These are phyloP conservation scores for Pisolithus thermaeus DNA, from an alignment of 1,284 basidiomycete species.

Conservation along the genomic window DNA sequence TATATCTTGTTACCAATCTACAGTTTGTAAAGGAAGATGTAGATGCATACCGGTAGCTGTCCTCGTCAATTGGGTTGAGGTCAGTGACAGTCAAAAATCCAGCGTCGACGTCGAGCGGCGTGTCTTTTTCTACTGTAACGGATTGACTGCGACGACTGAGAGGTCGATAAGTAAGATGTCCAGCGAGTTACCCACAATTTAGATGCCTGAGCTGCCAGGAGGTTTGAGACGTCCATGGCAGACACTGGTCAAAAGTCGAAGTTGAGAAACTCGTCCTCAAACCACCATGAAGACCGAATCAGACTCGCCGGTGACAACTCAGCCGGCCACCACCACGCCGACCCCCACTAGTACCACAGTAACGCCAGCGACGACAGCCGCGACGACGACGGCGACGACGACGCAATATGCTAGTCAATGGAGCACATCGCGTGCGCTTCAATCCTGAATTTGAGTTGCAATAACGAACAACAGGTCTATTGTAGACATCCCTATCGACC, in stretches of 20 bases:
- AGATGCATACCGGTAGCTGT: slow-evolving; percentile 65
- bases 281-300: slow-evolving; percentile 31
- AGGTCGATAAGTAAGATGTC: background rate
- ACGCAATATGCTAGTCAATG: slow-evolving; percentile 30
- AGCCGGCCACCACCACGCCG: slow-evolving; percentile 21
- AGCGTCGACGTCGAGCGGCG: slow-evolving; percentile 76
- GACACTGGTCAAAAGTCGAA: no score
- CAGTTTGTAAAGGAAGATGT: background rate
- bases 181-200: slow-evolving; percentile 47
- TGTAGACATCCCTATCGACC: slow-evolving; percentile 61
- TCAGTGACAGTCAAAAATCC: slow-evolving; percentile 87
- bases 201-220: slow-evolving; percentile 62
- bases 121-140: slow-evolving; percentile 70
- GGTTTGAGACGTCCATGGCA: slow-evolving; percentile 73
- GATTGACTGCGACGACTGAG: slow-evolving; percentile 46
- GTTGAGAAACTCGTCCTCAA: background rate
- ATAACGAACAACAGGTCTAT: no score
- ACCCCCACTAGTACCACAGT: no score
- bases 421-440: slow-evolving; percentile 35
- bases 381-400: no score
- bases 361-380: no score
- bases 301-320: slow-evolving; percentile 25
- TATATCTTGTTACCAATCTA: background rate
- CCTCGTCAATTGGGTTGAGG: slow-evolving; percentile 77
- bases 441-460: slow-evolving; percentile 2